Evolutionary conservation across 2,329 filamentous ascomycete species (phyloP), one percentile per base, ranked within the genome.

Genomic region (Trichoderma guizhouense): DNA sequence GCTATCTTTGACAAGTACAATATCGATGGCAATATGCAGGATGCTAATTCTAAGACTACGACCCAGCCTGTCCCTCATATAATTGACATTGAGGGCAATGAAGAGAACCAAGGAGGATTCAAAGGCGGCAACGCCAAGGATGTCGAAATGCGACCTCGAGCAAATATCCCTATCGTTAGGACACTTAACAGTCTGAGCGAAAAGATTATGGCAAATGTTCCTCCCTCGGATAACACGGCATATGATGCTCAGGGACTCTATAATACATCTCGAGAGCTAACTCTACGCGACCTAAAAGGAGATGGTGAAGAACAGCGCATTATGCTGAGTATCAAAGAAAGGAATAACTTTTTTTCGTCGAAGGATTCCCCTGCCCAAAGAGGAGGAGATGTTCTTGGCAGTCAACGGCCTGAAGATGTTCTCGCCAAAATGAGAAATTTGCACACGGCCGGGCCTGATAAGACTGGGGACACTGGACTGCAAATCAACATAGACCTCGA

Each of bases 1-100:
- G 86, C 89, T 21, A 85, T 96, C 9, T 91, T 98, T 73, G 96
- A 98, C 81, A 91, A 92, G 75, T 98, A 97, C 79, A 88, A 97
- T 28, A 90, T 92, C 72, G 87, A 88, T 47, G 92, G 93, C 73
- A 92, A 94, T 75, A 86, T 86, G 36, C 80, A 84, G 24, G 82
- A 82, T 43, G 84, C 87, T 60, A 82, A 86, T 12, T 87, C 84
- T 77, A 86, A 85, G 74, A 84, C 89, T 62, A 83, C 88, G 74
- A 84, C 90, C 4, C 84, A 90, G 39, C 88, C 91, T 71, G 90
- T 99, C 24, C 95, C 96, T 1, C 91, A 95, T 76, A 95, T 97
- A 74, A 95, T 99, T 76, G 93, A 99, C 79, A 82, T 99, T 30
- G 93, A 95, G 79, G 96, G 92, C 34, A 99, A 99, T 78, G 96